Evolutionary conservation across 2,329 filamentous ascomycete genomes (phyloP), one percentile per base, ranked within the genome.

Genomic region (Penicillium sp.): DNA sequence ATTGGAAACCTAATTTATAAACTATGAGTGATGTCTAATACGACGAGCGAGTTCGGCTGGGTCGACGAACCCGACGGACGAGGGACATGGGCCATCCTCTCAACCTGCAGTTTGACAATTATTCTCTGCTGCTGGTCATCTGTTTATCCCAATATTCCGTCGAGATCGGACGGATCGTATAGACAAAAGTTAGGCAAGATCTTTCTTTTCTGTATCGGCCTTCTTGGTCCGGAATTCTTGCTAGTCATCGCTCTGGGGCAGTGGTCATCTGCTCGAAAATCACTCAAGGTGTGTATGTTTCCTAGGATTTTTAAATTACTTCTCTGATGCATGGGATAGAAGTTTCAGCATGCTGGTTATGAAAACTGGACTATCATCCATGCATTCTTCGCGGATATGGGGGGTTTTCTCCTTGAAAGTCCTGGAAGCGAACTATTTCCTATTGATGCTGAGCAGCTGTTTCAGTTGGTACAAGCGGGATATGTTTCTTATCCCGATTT

Each of bases 81-180:
- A 47, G 57, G 57, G 21, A 59, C 49, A 39, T 56, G 48, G 57
- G 39, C 24, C 26, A 59, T 59, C 26, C 45, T 59, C n/a, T 56
- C 57, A 19, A 56, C 53, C 16, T 59, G 57, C 39, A 31, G 49
- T 26, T 13, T 59, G 45, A 59, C 57, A 24, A 59, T 59, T 14
- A 13, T 29, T 6, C 53, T 59, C 14, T 59, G 53, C 21, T 59
- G 57, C 46, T 59, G 57, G 57, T 41, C 57, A 13, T 53, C 57
- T 41, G 57, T 56, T 24, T 59, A 27, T 59, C 57, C 57, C n/a
- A 59, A 56, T 48, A 31, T 53, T n/a, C 53, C 57, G 27, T n/a
- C 46, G 13, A 33, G 29, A 43, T 49, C 48, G 3, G 44, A 48
- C 22, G 14, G 45, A 2, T 3, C 7, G 24, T 48, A 48, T 7